These are phyloP conservation scores for Pseudocercospora fijiensis DNA, from an alignment of 2,329 filamentous ascomycete species.

Conservation along the genomic window DNA sequence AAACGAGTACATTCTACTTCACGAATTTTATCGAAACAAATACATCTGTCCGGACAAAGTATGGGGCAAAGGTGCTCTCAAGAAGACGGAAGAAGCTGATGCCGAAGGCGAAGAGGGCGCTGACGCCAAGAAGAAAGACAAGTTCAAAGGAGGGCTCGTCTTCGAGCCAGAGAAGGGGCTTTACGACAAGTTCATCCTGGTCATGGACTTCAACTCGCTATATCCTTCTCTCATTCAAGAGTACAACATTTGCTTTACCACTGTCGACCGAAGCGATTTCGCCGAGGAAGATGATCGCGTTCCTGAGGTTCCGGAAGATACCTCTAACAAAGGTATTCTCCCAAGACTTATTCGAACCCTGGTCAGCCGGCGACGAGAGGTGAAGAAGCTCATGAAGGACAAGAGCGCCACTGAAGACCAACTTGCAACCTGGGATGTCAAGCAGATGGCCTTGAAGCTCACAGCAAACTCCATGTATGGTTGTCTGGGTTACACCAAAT, in stretches of 20 bases:
- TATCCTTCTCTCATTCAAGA: constrained; percentile 99
- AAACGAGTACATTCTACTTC: constrained; percentile 97
- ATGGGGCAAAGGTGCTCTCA: constrained; percentile 64
- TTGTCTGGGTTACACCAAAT: constrained; percentile 94
- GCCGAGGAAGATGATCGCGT: constrained; percentile 83
- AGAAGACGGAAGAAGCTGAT: constrained; percentile 70
- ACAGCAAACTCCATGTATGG: constrained; percentile 99
- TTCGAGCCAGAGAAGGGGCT: constrained; percentile 97
- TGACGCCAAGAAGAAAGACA: constrained; percentile 95
- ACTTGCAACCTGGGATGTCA: constrained; percentile 94
- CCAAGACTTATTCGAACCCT: constrained; percentile 89
- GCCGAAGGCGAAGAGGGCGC: constrained; percentile 63
- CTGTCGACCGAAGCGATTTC: constrained; percentile 73
- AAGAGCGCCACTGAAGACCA: constrained; percentile 82
- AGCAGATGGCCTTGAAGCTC: constrained; percentile 92
- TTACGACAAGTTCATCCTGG: constrained; percentile 96
- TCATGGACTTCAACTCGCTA: constrained; percentile 99
- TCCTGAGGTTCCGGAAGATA: constrained; percentile 73
- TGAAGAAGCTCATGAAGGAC: constrained; percentile 96
- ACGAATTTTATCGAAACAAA: constrained; percentile 94
- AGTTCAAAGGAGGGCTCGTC: constrained; percentile 96
- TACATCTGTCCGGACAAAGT: constrained; percentile 98
- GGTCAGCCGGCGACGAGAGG: constrained; percentile 82
- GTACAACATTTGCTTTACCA: constrained; percentile 99
- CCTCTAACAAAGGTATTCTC: constrained; percentile 79